A percentile compares a stretch with the other conserved stretches of the same genome.
Evolutionary conservation across 2,329 filamentous ascomycete genomes (phyloP).

Genomic region (Sarocladium kiliense): DNA sequence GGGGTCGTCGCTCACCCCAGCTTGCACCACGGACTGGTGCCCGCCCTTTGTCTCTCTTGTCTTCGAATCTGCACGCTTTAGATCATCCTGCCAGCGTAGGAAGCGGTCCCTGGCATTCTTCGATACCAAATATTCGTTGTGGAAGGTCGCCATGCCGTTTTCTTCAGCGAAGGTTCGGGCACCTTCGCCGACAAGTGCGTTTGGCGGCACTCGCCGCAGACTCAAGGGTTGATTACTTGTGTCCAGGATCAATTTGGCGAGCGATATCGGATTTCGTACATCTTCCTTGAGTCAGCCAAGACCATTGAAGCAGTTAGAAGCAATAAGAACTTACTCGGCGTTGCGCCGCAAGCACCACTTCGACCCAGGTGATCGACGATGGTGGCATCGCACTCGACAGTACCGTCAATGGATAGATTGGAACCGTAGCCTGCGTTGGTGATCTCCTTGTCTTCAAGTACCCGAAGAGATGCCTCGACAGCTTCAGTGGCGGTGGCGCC

Average conservation of each 20-base stretch:
- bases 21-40: constrained; percentile 14
- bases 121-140: constrained; percentile 75
- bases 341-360: constrained; percentile 89
- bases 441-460: constrained; percentile 89
- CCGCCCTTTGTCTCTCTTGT: constrained; percentile 19
- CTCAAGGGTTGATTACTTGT: constrained; percentile 71
- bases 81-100: constrained; percentile 70
- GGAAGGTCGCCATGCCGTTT: constrained; percentile 67
- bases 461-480: constrained; percentile 80
- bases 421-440: constrained; percentile 97
- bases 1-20: constrained; percentile 27
- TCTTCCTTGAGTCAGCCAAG: constrained; percentile 44
- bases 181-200: constrained; percentile 80
- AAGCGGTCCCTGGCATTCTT: constrained; percentile 74
- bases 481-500: constrained; percentile 82
- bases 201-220: constrained; percentile 84
- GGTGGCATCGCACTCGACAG: constrained; percentile 91
- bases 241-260: constrained; percentile 80
- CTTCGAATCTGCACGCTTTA: constrained; percentile 55
- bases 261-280: constrained; percentile 85
- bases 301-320: neutral
- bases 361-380: constrained; percentile 86
- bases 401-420: constrained; percentile 84
- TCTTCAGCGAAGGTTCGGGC: constrained; percentile 82
- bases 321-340: constrained; percentile 61